Base-by-base conservation (phyloP, 441 rosid species). In the Erysimum pusillum region DNA sequence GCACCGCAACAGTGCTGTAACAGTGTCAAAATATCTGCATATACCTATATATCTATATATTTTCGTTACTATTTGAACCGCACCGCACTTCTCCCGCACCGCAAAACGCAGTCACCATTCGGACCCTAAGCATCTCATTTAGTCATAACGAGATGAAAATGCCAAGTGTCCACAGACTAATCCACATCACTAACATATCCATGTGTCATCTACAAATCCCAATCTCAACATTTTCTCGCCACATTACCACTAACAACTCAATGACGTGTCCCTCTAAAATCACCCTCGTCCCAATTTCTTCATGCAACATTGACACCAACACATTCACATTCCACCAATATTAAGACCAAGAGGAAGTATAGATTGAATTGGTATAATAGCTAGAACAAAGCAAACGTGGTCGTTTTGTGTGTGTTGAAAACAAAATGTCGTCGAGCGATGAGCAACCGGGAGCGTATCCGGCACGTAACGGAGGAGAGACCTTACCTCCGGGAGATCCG, bases 381-480 rank as follows among this genome's bases (percentile, higher is more conserved):
- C n/a, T n/a, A n/a, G n/a, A 17, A 28, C 20, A 48, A 63, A 25
- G 15, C 18, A 44, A 69, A n/a, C 28, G 13, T 9, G 14, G 18
- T 61, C 13, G 34, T 56, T 49, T 12, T 12, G 12, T 0, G 18
- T 6, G 18, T 11, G 20, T 48, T 11, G 42, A 49, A 18, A 3
- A 9, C 31, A 4, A 51, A 51, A 87, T 85, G 89, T 81, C 89
- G 44, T 86, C 92, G 28, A 89, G 86, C 61, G 86, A 88, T 69
- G 45, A 75, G 75, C 70, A 45, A 35, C 89, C 92, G 3, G 86
- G 74, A 13, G 75, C 87, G 3, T 78, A 69, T 41, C 85, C 6
- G 10, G n/a, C n/a, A n/a, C n/a, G n/a, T n/a, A n/a, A n/a, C n/a
- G n/a, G n/a, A n/a, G n/a, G n/a, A n/a, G n/a, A n/a, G n/a, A n/a